Evolutionary conservation across 345 rosid species (phyloP).

Genomic region (Euphorbia tirucalli): DNA sequence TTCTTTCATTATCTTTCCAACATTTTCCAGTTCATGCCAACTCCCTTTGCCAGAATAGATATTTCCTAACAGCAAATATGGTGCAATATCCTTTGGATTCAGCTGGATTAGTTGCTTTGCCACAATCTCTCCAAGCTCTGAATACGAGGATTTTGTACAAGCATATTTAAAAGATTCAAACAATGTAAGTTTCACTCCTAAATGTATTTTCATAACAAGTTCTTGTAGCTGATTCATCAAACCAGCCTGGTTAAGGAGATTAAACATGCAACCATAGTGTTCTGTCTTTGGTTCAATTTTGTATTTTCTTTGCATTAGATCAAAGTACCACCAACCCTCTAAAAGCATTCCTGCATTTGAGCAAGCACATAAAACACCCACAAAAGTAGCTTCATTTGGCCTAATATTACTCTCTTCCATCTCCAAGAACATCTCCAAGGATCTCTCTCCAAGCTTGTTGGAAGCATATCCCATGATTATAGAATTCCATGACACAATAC

Average conservation of each 20-base stretch:
- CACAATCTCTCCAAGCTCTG: slow-evolving; percentile 46
- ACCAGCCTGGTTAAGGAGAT: slow-evolving; percentile 52
- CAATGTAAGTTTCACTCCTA: slow-evolving; percentile 29
- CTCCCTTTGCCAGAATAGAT: slow-evolving; percentile 50
- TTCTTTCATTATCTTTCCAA: slow-evolving; percentile 45
- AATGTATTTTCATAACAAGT: slow-evolving; percentile 25
- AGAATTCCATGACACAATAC: slow-evolving; percentile 34
- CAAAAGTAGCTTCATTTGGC: slow-evolving; percentile 51
- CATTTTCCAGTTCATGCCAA: slow-evolving; percentile 50
- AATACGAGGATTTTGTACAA: slow-evolving; percentile 31
- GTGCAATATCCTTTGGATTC: slow-evolving; percentile 43
- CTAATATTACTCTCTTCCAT: slow-evolving; percentile 46
- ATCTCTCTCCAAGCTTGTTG: slow-evolving; percentile 44
- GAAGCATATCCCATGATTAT: slow-evolving; percentile 39
- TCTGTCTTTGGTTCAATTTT: slow-evolving; percentile 45
- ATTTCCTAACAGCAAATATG: slow-evolving; percentile 50
- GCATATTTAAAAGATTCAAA: slow-evolving; percentile 43
- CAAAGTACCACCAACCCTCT: slow-evolving; percentile 70
- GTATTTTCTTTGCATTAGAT: slow-evolving; percentile 51
- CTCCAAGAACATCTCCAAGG: slow-evolving; percentile 43
- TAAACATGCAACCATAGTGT: slow-evolving; percentile 61
- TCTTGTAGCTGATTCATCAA: slow-evolving; percentile 42
- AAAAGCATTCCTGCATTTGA: slow-evolving; percentile 45
- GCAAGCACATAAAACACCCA: slow-evolving; percentile 57
- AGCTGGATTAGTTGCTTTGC: slow-evolving; percentile 46